Evolutionary conservation across 2,329 filamentous ascomycete species (phyloP), one percentile per base, ranked within the genome.

Genomic region (Fusarium clavum): DNA sequence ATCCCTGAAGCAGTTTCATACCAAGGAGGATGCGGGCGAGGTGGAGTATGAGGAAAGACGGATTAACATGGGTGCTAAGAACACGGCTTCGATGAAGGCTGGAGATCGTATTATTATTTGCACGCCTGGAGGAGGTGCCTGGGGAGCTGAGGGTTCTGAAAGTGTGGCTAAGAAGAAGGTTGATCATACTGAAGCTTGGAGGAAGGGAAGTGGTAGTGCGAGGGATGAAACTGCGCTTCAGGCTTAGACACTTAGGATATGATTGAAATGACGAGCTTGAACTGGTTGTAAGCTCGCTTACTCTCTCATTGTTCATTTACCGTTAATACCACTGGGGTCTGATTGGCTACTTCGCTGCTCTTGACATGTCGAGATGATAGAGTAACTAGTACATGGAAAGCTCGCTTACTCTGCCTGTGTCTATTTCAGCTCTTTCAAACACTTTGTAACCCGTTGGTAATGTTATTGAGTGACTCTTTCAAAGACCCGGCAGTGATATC

Each of bases 61-160:
- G 54, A 90, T 94, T 75, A 94, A 92, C 74, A 77, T 94, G 41
- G 92, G 92, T 1, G 91, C 89, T 3, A 95, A 95, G 84, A 95
- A 94, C 72, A 93, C 90, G 27, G 92, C 92, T 14, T 85, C 86
- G 14, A 94, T 95, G 91, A 84, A 88, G 75, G 84, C 89, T 1
- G 93, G 93, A 0, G 93, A 96, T 76, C 83, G 92, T 9, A 94
- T 95, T 75, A 92, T 95, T 58, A 84, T 96, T 20, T 85, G 86
- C 69, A 95, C 93, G 7, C 93, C 93, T 5, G 93, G 93, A 30
- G 93, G 93, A 57, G 93, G 93, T 44, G 93, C 90, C 0, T 95
- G 92, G 91, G 92, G 92, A 0, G 79, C 79, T 41, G 81, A 84
- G 1, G 91, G 90, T 0, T 83, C 86, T 59, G 83, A 87, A 72